Evolutionary conservation across 1,284 basidiomycete genomes (phyloP), one percentile per base, ranked within the genome.

Genomic region (Polyporus tsugae): DNA sequence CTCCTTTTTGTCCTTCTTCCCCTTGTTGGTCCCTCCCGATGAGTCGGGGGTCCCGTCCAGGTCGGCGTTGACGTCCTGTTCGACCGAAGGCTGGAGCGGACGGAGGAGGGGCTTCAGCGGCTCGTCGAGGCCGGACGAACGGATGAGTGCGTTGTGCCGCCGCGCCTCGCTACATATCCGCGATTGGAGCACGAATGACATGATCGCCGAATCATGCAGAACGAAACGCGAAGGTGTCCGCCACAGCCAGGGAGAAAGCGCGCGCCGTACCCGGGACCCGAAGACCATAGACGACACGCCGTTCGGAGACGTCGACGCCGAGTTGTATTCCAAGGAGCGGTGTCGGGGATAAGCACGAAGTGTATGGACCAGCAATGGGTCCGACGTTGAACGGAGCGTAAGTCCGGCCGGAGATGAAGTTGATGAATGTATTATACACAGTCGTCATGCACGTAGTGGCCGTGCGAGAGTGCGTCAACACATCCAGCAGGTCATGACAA

Each of bases 91-190:
- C 19, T 80, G 80, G 33, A 84, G 75, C 2, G 86, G 85, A 0
- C 83, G 81, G 19, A 86, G 76, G 0, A 87, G 81, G 17, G 84
- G 83, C 38, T 82, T 80, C 35, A 88, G 78, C 10, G 82, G 83
- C 29, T 82, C 81, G 49, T 79, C 80, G 10, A 82, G 72, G 17
- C 80, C 79, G 61, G 80, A 77, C 0, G 79, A 76, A 11, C 78
- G 78, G 46, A 86, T 79, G 19, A 81, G 79, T 4, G 82, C 80
- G 72, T 87, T 87, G 70, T 84, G 81, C 36, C 83, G 80, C 19
- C 85, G 81, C 6, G 86, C 85, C 75, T 87, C 86, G 0, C 87
- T 88, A 71, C 15, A 71, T 4, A 42, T 22, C 22, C 55, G 22
- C n/a, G n/a, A 59, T 39, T 5, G 22, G 13, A 11, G 35, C 35